A percentile compares a stretch with the other conserved stretches of the same genome.
Conservation (phyloP, 2,329 filamentous ascomycete genomes). For the Monosporascus sp. region DNA sequence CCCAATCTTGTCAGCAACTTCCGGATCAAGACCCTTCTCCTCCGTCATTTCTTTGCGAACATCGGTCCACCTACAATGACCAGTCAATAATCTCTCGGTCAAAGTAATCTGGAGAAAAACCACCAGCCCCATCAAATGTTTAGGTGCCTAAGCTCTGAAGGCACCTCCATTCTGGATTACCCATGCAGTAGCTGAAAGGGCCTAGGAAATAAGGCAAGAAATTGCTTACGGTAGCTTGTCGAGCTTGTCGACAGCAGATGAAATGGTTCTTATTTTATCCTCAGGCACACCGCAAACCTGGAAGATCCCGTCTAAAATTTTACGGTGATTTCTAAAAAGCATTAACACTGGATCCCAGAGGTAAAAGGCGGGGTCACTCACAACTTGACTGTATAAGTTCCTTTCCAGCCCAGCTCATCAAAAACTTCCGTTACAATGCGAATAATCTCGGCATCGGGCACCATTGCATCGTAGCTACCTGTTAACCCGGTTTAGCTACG, state of each 20-base stretch:
- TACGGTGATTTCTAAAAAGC: slow-evolving; percentile 61
- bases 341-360: neutral
- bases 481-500: neutral
- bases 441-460: slow-evolving; percentile 70
- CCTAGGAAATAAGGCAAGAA: neutral
- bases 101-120: neutral
- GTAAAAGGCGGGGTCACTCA: neutral
- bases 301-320: slow-evolving; percentile 74
- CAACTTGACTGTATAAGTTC: slow-evolving; percentile 69
- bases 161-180: too few relatives aligned
- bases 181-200: too few relatives aligned
- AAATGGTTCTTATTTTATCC: slow-evolving; percentile 70
- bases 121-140: too few relatives aligned
- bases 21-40: slow-evolving; percentile 64
- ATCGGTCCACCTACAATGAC: slow-evolving; percentile 51
- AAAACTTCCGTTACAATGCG: slow-evolving; percentile 69
- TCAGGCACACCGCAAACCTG: slow-evolving; percentile 71
- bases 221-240: slow-evolving; percentile 59
- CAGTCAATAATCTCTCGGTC: neutral
- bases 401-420: slow-evolving; percentile 63
- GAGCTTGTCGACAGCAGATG: slow-evolving; percentile 72
- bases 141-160: too few relatives aligned
- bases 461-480: slow-evolving; percentile 64
- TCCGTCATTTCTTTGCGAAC: slow-evolving; percentile 74
- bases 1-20: slow-evolving; percentile 68